These are phyloP conservation scores for Penicillium sp. DNA, from an alignment of 2,329 filamentous ascomycete species.

Conservation along the genomic window DNA sequence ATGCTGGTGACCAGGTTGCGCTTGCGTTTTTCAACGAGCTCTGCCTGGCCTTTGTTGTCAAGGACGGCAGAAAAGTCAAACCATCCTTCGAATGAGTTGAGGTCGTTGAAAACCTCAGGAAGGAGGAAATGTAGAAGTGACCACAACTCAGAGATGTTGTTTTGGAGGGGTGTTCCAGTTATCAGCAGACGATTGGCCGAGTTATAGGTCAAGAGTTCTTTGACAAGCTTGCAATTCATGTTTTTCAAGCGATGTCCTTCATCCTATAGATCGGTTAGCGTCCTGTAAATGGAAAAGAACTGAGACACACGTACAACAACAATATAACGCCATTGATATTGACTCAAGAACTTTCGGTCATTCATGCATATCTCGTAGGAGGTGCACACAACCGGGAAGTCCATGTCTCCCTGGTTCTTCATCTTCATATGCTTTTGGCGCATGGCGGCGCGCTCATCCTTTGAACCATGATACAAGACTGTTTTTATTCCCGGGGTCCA, in stretches of 20 bases:
- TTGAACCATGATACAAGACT: conserved; percentile 84
- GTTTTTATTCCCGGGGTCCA: conserved; percentile 90
- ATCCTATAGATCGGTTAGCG: conserved; percentile 55
- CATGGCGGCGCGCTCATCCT: conserved; percentile 72
- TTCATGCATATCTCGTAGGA: conserved; percentile 95
- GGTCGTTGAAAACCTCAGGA: conserved; percentile 87
- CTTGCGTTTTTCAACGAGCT: conserved; percentile 75
- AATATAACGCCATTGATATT: conserved; percentile 95
- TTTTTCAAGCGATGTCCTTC: conserved; percentile 98
- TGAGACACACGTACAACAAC: conserved; percentile 65
- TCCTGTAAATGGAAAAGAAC: neutral
- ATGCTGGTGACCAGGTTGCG: conserved; percentile 80
- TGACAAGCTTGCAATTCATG: conserved; percentile 86
- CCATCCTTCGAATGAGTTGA: conserved; percentile 91
- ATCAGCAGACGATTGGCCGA: conserved; percentile 90
- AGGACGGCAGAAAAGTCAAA: conserved; percentile 94
- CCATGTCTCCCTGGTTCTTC: conserved; percentile 61
- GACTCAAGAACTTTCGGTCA: conserved; percentile 75
- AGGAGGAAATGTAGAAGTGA: conserved; percentile 90
- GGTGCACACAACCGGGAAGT: conserved; percentile 90
- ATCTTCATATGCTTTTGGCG: conserved; percentile 68
- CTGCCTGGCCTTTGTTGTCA: conserved; percentile 73
- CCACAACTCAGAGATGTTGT: conserved; percentile 94
- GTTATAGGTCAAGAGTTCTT: conserved; percentile 80
- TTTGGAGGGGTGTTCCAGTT: conserved; percentile 91